These are phyloP conservation scores for Sordariomycetes sp. DNA, from an alignment of 2,329 filamentous ascomycete species.

Conservation along the genomic window DNA sequence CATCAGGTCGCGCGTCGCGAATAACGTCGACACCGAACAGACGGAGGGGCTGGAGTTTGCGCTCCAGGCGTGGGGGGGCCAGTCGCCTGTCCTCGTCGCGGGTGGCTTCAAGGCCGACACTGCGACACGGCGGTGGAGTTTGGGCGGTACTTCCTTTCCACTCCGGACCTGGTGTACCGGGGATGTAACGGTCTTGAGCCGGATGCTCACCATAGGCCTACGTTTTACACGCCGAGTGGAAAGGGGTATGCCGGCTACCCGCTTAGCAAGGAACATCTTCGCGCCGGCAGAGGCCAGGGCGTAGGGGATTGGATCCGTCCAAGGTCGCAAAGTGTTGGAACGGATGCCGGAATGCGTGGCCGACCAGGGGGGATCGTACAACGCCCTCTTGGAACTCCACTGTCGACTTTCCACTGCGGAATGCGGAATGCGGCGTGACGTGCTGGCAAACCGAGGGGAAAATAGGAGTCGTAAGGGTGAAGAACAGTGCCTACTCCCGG, in stretches of 20 bases:
- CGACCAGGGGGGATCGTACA: too few relatives aligned
- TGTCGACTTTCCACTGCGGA: too few relatives aligned
- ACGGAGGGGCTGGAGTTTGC: background rate
- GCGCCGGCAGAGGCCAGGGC: background rate
- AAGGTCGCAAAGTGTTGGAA: too few relatives aligned
- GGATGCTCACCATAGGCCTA: conserved; percentile 20
- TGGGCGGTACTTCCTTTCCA: conserved; percentile 20
- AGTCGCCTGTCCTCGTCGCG: conserved; percentile 16
- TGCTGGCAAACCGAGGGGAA: too few relatives aligned
- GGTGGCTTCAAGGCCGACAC: conserved; percentile 15
- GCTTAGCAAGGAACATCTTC: conserved; percentile 13
- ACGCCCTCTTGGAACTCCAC: too few relatives aligned
- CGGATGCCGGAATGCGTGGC: background rate
- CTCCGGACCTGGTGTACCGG: conserved; percentile 22
- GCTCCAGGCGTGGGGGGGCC: conserved; percentile 14
- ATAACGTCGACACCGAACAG: conserved; percentile 22
- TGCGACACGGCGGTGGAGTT: conserved; percentile 15
- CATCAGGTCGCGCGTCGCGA: conserved; percentile 39
- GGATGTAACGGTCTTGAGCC: conserved; percentile 21
- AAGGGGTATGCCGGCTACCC: conserved; percentile 16
- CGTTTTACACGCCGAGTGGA: conserved; percentile 21
- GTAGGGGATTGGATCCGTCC: background rate
- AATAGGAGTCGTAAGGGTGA: too few relatives aligned
- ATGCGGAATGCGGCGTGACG: too few relatives aligned
- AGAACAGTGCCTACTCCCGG: too few relatives aligned